Percentiles rank a stretch among this genome's conserved stretches.
phyloP scores from a whole-genome alignment of 139 green algal species.

The Penium margaritaceum region DNA sequence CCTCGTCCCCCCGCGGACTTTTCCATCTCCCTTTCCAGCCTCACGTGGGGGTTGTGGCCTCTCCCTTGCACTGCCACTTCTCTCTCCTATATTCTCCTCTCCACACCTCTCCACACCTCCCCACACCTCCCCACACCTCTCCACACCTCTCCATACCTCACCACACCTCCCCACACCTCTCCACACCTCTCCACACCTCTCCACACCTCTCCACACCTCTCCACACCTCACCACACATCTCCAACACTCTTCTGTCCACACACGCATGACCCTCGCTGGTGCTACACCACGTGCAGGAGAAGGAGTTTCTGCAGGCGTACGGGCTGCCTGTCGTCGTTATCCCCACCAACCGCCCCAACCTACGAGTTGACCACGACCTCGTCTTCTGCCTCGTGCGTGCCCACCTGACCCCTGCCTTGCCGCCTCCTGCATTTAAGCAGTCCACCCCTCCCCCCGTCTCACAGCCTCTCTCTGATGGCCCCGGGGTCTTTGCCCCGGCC shows the following conservation, averaged over 20 bases:
- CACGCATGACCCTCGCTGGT: not conserved
- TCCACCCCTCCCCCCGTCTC: too few relatives aligned
- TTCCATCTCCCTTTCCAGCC: too few relatives aligned
- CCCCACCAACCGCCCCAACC: conserved; percentile 67
- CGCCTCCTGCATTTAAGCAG: too few relatives aligned
- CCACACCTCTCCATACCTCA: not conserved
- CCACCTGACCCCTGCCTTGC: not conserved
- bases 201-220: not conserved
- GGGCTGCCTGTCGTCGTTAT: conserved; percentile 62
- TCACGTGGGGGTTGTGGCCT: too few relatives aligned
- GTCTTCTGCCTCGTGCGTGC: conserved; percentile 52
- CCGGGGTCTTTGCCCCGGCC: too few relatives aligned
- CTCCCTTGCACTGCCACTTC: not conserved
- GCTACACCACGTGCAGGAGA: too few relatives aligned
- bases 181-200: not conserved
- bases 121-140: not conserved
- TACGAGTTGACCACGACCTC: conserved; percentile 57
- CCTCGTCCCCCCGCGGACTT: too few relatives aligned
- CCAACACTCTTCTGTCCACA: conserved; percentile 19
- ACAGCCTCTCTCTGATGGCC: too few relatives aligned
- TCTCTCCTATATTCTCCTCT: not conserved
- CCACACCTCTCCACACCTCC: not conserved
- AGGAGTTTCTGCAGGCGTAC: conserved; percentile 62
- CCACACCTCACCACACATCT: not conserved
- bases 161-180: not conserved